Base-by-base conservation (phyloP, 768 basidiomycete genomes). In the Solioccasus polychromus region DNA sequence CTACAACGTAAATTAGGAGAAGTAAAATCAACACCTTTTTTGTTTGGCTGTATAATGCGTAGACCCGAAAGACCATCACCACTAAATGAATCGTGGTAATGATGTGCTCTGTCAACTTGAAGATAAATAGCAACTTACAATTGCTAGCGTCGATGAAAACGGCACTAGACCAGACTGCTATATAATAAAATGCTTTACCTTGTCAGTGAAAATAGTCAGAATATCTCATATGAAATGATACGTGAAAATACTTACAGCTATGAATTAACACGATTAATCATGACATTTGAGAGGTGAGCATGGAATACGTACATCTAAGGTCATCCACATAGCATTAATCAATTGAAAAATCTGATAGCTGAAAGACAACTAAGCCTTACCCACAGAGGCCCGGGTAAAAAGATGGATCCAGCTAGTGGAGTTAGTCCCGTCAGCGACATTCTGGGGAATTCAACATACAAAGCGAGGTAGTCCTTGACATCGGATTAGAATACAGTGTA, bases 1-100 rank as follows among this genome's bases (percentile, higher is more conserved):
- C 40, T 17, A 7, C 36, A 14, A 3, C 5, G 4, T 22, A 51
- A 7, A 51, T 20, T 8, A 45, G 28, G 3, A 52, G 24, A 11
- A 52, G 48, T 15, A 45, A 2, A 3, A 3, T 2, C 5, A 51
- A 38, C 5, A 51, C 17, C 5, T 0, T 8, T 19, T 36, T 42
- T 11, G 51, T 51, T 15, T 6, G 39, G 2, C 37, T 25, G 18
- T 35, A 51, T 24, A 52, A 15, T 20, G 51, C 51, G 42, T 51
- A 52, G 9, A 51, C 32, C 20, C 48, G 43, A 17, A 39, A 35
- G 4, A 52, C n/a, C 51, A 52, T 52, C 8, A 52, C 10, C 15
- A 51, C 51, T 52, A 17, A 30, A 35, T 28, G 8, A 29, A 12
- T 24, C 1, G 17, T 6, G 7, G 17, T n/a, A n/a, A n/a, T n/a